These are phyloP conservation scores for Aspergillus pseudotamarii DNA, from an alignment of 2,329 filamentous ascomycete species.

Conservation along the genomic window DNA sequence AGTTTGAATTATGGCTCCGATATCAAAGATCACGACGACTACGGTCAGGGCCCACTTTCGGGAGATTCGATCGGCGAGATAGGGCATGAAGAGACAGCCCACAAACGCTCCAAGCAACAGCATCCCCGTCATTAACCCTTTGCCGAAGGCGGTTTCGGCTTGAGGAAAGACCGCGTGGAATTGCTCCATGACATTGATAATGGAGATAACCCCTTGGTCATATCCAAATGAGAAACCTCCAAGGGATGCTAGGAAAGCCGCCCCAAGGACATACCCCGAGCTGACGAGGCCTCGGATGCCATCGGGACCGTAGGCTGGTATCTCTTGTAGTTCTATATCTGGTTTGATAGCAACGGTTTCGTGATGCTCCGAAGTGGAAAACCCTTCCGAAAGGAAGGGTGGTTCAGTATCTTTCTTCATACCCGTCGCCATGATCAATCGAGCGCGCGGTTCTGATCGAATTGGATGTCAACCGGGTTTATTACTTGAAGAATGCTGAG, in stretches of 20 bases:
- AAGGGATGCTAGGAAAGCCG: constrained; percentile 46
- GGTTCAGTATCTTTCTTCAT: not conserved
- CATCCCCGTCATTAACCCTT: constrained; percentile 50
- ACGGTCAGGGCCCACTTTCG: constrained; percentile 45
- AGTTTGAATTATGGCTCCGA: constrained; percentile 48
- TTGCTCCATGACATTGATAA: constrained; percentile 51
- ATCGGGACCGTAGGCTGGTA: constrained; percentile 28
- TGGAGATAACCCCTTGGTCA: constrained; percentile 49
- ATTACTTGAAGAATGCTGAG: too few species aligned
- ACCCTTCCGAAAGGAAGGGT: not conserved
- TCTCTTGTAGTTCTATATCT: not conserved
- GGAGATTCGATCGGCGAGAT: constrained; percentile 39
- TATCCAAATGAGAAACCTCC: constrained; percentile 47
- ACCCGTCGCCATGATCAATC: not conserved
- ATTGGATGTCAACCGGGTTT: not conserved
- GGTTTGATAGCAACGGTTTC: not conserved
- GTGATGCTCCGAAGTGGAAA: not conserved
- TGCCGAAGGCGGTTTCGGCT: constrained; percentile 39
- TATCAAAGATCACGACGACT: constrained; percentile 39
- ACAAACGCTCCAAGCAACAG: constrained; percentile 39
- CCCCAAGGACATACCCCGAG: constrained; percentile 45
- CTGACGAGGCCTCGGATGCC: constrained; percentile 36
- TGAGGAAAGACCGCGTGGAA: constrained; percentile 45
- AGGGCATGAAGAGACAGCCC: constrained; percentile 45
- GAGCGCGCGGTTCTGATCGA: not conserved